A percentile compares a stretch with the other conserved stretches of the same genome.
phyloP scores from a whole-genome alignment of 495 filamentous ascomycete genomes.

The Trichocladium antarcticum region DNA sequence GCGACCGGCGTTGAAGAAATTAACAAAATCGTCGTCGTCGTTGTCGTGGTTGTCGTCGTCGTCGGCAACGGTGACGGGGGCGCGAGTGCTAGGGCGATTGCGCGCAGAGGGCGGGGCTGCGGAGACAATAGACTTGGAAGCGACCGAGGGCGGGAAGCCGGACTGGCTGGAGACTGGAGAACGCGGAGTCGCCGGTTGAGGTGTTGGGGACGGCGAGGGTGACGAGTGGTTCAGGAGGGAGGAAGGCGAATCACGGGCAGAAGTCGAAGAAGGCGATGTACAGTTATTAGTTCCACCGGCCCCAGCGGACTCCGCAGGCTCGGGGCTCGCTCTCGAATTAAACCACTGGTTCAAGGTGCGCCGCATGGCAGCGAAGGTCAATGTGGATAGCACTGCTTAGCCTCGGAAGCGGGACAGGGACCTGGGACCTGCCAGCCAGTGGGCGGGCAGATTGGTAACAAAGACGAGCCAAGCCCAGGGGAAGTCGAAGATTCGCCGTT shows the following conservation, averaged over 20 bases:
- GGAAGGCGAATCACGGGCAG: conserved; percentile 23
- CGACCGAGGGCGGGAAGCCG: conserved; percentile 17
- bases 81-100: conserved; percentile 4
- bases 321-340: conserved; percentile 22
- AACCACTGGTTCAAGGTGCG: conserved; percentile 22
- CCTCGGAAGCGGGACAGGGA: conserved; percentile 9
- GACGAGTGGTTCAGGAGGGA: conserved; percentile 25
- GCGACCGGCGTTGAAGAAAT: conserved; percentile 29
- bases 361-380: conserved; percentile 21
- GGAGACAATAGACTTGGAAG: conserved; percentile 28
- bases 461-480: too few species aligned
- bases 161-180: conserved; percentile 29
- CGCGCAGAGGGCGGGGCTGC: conserved; percentile 14
- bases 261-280: conserved; percentile 20
- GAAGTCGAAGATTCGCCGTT: too few species aligned
- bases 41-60: too few species aligned
- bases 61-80: conserved; percentile 14
- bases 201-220: conserved; percentile 26
- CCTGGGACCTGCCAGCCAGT: too few species aligned
- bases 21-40: conserved; percentile 26
- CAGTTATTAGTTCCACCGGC: conserved; percentile 24
- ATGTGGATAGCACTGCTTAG: conserved; percentile 22
- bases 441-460: neutral
- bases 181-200: conserved; percentile 32
- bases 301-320: conserved; percentile 15